phyloP scores from a whole-genome alignment of 2,329 filamentous ascomycete genomes.

The Ophiostoma himal-ulmi region DNA sequence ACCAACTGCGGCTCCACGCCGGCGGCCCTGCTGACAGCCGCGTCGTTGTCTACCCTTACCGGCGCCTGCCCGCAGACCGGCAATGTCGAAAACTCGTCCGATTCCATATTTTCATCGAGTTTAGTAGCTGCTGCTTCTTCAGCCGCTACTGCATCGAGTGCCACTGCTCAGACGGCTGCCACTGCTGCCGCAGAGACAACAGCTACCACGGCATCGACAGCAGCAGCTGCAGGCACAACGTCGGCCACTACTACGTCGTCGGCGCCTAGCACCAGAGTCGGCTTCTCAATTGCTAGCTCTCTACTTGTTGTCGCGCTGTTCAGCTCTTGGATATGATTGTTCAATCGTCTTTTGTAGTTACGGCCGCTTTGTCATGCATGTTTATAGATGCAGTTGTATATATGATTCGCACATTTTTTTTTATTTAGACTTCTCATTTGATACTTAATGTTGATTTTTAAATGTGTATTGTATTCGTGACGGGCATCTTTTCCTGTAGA shows the following conservation, averaged over 20 bases:
- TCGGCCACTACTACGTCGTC: not conserved
- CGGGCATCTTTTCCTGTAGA: not conserved
- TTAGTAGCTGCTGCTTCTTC: not conserved
- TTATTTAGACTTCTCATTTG: not conserved
- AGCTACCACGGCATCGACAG: not conserved
- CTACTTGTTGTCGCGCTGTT: not conserved
- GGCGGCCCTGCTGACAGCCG: conserved; percentile 31
- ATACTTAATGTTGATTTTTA: not conserved
- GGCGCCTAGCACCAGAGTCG: not conserved
- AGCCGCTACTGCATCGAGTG: not conserved
- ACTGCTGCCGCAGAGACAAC: not conserved
- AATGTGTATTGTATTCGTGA: not conserved
- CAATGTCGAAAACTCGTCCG: not conserved
- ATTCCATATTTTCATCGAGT: not conserved
- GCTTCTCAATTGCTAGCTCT: not conserved
- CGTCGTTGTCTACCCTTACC: conserved; percentile 21
- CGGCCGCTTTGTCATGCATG: not conserved
- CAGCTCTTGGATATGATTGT: not conserved
- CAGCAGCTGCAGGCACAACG: not conserved
- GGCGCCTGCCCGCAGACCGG: conserved; percentile 22
- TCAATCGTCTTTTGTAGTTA: not conserved
- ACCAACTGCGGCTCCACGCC: conserved; percentile 45
- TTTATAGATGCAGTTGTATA: conserved; percentile 2
- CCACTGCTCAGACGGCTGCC: not conserved
- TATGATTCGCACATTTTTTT: not conserved